Base-by-base conservation (phyloP, 2,329 filamentous ascomycete genomes). In the Botrytis cinerea region DNA sequence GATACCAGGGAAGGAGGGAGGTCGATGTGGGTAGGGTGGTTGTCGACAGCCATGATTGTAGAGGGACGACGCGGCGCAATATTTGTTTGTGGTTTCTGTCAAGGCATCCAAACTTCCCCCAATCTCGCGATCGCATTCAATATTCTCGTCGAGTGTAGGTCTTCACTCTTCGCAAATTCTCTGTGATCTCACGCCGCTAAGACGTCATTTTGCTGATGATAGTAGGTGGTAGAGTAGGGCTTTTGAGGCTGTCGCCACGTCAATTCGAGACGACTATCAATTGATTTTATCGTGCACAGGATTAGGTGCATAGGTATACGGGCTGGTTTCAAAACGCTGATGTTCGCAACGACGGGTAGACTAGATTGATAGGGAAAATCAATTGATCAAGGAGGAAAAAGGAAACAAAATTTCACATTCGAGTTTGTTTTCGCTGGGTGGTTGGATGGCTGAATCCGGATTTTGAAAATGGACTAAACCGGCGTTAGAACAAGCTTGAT, bases 21-120 rank as follows among this genome's bases (percentile, higher is more conserved):
- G 32, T 69, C 63, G 54, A 73, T 73, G 32, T 73, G 32, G 51
- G 71, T 46, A 20, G 71, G 71, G 43, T n/a, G 63, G n/a, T 69
- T 28, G 66, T 43, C 48, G n/a, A 69, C 51, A 25, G 66, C 51
- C 66, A 69, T 69, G 48, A 14, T 32, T 57, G 35, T 22, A 28
- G 45, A 63, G 20, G 20, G 7, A 57, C 18, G 7, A 43, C 9
- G 57, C n/a, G 46, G 9, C 48, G n/a, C 66, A 43, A 57, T 43
- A 1, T 57, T 57, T 12, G 48, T 69, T 43, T 57, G 18, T 69
- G 51, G 6, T 32, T 57, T 57, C 7, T 43, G n/a, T 40, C 28
- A 28, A 28, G 12, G 16, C 43, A 54, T 57, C 28, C 28, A 22
- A 54, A 32, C 16, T 38, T 28, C 64, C 48, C 48, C 48, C 48